Conservation (phyloP, 768 basidiomycete species). For the Suillus weaverae region DNA sequence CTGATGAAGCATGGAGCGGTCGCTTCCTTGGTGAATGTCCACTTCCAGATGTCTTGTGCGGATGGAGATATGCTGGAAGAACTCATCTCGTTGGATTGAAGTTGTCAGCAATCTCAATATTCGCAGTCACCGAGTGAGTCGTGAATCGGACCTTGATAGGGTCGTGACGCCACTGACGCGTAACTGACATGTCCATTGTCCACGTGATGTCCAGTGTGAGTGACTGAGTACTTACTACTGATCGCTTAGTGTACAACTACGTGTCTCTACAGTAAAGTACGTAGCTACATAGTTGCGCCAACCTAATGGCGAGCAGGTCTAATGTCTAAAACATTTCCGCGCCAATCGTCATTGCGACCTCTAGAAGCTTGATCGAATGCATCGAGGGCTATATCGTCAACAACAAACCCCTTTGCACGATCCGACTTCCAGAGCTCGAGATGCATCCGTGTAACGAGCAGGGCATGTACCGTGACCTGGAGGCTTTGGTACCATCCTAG, state of each 20-base stretch:
- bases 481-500: not conserved
- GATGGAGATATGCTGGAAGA: slow-evolving; percentile 5
- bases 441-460: slow-evolving; percentile 9
- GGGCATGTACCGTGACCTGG: slow-evolving; percentile 4
- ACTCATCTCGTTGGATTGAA: not conserved
- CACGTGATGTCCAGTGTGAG: not conserved
- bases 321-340: not conserved
- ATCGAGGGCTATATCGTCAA: not conserved
- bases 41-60: slow-evolving; percentile 37
- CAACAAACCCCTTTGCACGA: not conserved
- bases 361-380: not conserved
- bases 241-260: too few species aligned
- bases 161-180: not conserved
- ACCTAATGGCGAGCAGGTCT: not conserved
- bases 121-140: not conserved
- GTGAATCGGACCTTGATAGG: not conserved
- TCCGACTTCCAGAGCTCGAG: slow-evolving; percentile 6
- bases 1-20: slow-evolving; percentile 54
- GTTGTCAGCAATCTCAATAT: not conserved
- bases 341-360: not conserved
- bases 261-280: not conserved
- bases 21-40: slow-evolving; percentile 59
- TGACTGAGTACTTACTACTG: too few species aligned
- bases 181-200: not conserved
- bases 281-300: not conserved